Evolutionary conservation across 2,329 filamentous ascomycete species (phyloP).

Genomic region (Botrytis galanthina): DNA sequence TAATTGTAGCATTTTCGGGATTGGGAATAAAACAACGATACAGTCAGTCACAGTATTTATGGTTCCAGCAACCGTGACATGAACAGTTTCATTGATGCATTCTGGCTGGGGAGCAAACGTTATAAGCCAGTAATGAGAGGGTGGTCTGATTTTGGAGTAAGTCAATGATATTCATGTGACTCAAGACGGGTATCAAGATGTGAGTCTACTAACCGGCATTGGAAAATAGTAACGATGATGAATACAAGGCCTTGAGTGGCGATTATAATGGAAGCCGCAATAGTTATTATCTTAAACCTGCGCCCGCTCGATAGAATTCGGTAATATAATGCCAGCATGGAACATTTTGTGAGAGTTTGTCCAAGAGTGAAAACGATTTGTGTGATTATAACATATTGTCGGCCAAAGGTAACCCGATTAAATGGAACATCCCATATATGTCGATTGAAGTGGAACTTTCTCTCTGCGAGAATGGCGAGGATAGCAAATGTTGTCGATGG

Average conservation of each 20-base stretch:
- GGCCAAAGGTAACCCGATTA: slow-evolving; percentile 34
- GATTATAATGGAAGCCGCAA: slow-evolving; percentile 38
- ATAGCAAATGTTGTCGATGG: slow-evolving; percentile 41
- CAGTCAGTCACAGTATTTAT: slow-evolving; percentile 60
- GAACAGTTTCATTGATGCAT: slow-evolving; percentile 49
- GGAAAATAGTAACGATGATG: slow-evolving; percentile 41
- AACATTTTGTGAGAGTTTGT: slow-evolving; percentile 41
- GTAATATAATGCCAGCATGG: slow-evolving; percentile 37
- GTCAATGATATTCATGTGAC: background rate
- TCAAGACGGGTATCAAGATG: too few relatives aligned
- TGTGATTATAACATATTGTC: slow-evolving; percentile 40
- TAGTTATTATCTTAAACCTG: slow-evolving; percentile 34
- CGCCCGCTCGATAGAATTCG: slow-evolving; percentile 40
- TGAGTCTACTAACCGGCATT: slow-evolving; percentile 41
- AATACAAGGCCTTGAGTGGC: slow-evolving; percentile 37
- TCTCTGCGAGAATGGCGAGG: slow-evolving; percentile 38
- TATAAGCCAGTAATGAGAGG: slow-evolving; percentile 41
- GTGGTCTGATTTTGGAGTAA: slow-evolving; percentile 34
- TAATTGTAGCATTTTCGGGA: slow-evolving; percentile 46
- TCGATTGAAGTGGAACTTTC: slow-evolving; percentile 40
- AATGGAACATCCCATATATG: slow-evolving; percentile 44
- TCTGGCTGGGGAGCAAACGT: slow-evolving; percentile 35
- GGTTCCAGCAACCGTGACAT: slow-evolving; percentile 52
- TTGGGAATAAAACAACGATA: slow-evolving; percentile 49
- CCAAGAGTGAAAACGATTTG: slow-evolving; percentile 41